Conservation (phyloP, 169 alveolate genomes). For the Plasmodium chabaudi region DNA sequence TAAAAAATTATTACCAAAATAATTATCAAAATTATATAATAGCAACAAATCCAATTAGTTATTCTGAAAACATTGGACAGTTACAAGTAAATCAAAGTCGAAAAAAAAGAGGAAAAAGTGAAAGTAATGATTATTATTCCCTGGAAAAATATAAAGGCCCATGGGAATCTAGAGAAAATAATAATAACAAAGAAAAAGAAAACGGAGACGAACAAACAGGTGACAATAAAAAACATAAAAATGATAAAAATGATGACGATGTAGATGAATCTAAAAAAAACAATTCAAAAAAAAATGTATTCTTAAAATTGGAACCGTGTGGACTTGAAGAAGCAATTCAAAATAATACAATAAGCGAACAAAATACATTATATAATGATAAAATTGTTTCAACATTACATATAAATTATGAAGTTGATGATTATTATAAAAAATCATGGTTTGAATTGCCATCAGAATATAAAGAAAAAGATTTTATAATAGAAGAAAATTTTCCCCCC, state of each 20-base stretch:
- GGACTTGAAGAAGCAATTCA: slow-evolving; percentile 70
- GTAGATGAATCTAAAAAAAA: slow-evolving; percentile 1
- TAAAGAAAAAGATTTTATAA: slow-evolving; percentile 75
- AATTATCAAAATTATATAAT: slow-evolving; percentile 42
- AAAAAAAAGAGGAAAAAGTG: slow-evolving; percentile 41
- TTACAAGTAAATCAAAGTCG: slow-evolving; percentile 9
- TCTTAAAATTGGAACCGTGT: slow-evolving; percentile 52
- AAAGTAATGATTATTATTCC: slow-evolving; percentile 2
- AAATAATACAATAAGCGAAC: slow-evolving; percentile 43
- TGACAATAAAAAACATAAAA: slow-evolving; percentile 14
- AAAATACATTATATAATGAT: slow-evolving; percentile 63
- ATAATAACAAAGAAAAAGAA: slow-evolving; percentile 10
- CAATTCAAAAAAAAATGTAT: slow-evolving; percentile 4
- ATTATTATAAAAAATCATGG: slow-evolving; percentile 68
- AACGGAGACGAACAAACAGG: slow-evolving; percentile 5
- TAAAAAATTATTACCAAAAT: slow-evolving; percentile 50
- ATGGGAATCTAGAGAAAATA: slow-evolving; percentile 30
- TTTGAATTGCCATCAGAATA: slow-evolving; percentile 74
- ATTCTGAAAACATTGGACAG: slow-evolving; percentile 24
- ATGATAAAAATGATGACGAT: slow-evolving; percentile 21
- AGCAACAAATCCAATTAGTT: slow-evolving; percentile 20
- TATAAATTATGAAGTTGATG: slow-evolving; percentile 47
- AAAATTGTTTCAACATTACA: slow-evolving; percentile 72
- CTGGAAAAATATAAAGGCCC: slow-evolving; percentile 63
- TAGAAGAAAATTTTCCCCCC: slow-evolving; percentile 86